These are phyloP conservation scores for Talaromyces verruculosus DNA, from an alignment of 2,329 filamentous ascomycete genomes.

Conservation along the genomic window DNA sequence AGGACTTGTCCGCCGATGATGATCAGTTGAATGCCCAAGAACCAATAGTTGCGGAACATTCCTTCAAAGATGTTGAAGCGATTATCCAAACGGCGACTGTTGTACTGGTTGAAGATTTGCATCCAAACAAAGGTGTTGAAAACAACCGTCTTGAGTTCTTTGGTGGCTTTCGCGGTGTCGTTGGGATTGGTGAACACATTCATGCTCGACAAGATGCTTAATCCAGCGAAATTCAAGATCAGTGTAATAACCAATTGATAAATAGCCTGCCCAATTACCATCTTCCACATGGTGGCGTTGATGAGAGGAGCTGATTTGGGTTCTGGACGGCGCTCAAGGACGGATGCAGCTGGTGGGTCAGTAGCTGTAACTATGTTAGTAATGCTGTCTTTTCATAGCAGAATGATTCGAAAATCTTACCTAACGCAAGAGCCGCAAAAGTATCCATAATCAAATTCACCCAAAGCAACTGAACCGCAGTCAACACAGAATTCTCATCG, in stretches of 20 bases:
- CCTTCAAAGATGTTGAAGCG: conserved; percentile 48
- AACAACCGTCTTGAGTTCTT: conserved; percentile 39
- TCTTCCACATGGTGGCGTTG: conserved; percentile 49
- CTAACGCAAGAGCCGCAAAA: conserved; percentile 63
- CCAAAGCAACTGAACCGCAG: conserved; percentile 67
- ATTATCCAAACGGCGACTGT: conserved; percentile 47
- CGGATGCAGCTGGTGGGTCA: conserved; percentile 58
- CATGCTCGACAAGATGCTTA: conserved; percentile 36
- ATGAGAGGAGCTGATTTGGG: conserved; percentile 49
- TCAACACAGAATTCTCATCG: conserved; percentile 60
- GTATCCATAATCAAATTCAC: conserved; percentile 71
- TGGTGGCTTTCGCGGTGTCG: conserved; percentile 22
- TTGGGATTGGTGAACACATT: conserved; percentile 34
- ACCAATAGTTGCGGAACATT: conserved; percentile 45
- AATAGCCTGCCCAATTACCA: conserved; percentile 47
- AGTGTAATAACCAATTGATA: conserved; percentile 46
- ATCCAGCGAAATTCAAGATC: conserved; percentile 49
- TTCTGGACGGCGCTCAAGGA: conserved; percentile 56
- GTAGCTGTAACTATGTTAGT: conserved; percentile 47
- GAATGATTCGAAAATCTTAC: conserved; percentile 21
- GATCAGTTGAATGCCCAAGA: conserved; percentile 62
- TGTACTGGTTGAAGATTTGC: conserved; percentile 54
- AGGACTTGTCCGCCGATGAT: conserved; percentile 70
- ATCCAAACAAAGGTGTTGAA: conserved; percentile 51
- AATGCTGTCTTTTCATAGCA: not conserved